Percentiles rank a stretch among this genome's conserved stretches.
Conservation (phyloP, 257 asterid genomes). For the Plantago elongata region DNA sequence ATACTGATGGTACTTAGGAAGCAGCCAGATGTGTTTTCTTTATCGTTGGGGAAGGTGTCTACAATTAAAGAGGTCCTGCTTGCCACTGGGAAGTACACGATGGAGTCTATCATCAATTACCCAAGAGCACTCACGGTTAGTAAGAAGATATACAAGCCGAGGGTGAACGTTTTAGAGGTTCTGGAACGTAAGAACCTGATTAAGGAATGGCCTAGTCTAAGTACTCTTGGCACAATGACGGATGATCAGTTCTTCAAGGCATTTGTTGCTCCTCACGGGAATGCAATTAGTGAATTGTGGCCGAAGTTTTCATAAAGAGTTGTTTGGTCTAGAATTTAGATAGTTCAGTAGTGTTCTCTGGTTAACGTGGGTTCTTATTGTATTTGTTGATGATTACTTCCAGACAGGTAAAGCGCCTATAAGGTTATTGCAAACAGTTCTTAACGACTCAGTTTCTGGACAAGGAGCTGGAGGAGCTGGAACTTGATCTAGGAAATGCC, state of each 20-base stretch:
- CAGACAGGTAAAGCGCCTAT: no score
- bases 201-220: background rate
- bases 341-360: no score
- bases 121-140: background rate
- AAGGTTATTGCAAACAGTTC: no score
- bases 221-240: background rate
- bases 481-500: no score
- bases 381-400: no score
- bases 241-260: background rate
- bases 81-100: background rate
- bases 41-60: constrained; percentile 3
- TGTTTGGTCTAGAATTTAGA: no score
- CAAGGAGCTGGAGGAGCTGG: no score
- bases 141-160: constrained; percentile 5
- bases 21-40: background rate
- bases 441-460: no score
- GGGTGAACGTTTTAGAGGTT: background rate
- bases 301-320: no score
- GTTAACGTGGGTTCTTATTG: no score
- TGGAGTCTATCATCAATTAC: background rate
- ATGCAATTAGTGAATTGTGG: background rate
- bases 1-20: background rate
- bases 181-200: constrained; percentile 1
- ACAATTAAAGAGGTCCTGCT: constrained; percentile 1
- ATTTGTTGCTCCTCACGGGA: background rate